Base-by-base conservation (phyloP, 352 stramenopile species). In the Phytophthora cajani region DNA sequence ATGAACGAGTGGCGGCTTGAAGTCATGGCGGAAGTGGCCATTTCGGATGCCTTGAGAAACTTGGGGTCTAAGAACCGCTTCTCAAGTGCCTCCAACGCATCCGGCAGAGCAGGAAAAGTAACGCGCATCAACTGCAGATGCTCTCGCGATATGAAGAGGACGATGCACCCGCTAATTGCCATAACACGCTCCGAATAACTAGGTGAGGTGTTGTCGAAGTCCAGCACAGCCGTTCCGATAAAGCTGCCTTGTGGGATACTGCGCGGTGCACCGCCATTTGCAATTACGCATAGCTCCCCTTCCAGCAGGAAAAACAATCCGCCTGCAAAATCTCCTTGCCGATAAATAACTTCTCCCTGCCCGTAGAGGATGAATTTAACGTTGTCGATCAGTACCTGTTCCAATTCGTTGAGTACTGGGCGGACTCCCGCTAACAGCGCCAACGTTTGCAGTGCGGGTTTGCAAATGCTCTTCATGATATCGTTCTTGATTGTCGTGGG, bases 341-440 rank as follows among this genome's bases (percentile, higher is more conserved):
- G 64, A 58, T 91, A 93, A 5, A 91, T 69, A n/a, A 86, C 69
- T 55, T 93, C 83, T 0, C 80, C 82, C 61, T 91, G 83, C 1
- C 83, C 85, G 36, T 90, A 93, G 16, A 91, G 68, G 25, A 92
- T 85, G 32, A 94, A 88, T 36, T 82, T 82, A 8, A 84, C 67
- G 47, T 94, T 90, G 19, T 84, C 78, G 5, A 94, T 62, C 42
- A 92, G 86, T 6, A 89, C 70, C 3, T 72, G 44, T 47, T 92
- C 82, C 16, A 94, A 67, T 1, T 89, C 60, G 1, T 67, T 64
- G 1, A 90, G 30, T 3, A 90, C 83, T 25, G 80, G 67, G 0
- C 80, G 74, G 0, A 87, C 82, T 6, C 82, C 82, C 23, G 71
- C 64, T 17, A 93, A 51, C 0, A 89, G 58, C 2, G 74, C 68